Evolutionary conservation across 2,329 filamentous ascomycete species (phyloP).

Genomic region (Phialophora tarda): DNA sequence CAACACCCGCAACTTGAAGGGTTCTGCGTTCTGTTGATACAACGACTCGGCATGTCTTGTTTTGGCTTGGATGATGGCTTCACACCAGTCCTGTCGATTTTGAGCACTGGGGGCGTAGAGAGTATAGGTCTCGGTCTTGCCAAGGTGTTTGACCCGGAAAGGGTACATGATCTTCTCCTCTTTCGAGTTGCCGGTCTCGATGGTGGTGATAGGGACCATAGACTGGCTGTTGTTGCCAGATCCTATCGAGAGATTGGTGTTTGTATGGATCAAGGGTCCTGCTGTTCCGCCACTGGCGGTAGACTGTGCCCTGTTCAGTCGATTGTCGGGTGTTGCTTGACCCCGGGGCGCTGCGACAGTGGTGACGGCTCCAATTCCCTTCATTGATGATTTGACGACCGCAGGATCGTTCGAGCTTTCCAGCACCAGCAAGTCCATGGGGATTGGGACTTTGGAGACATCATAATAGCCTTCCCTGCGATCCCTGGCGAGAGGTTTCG

Average conservation of each 20-base stretch:
- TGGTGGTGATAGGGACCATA: slow-evolving; percentile 53
- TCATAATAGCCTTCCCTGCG: slow-evolving; percentile 84
- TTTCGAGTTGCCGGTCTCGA: slow-evolving; percentile 59
- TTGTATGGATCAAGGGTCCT: slow-evolving; percentile 65
- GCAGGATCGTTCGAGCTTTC: slow-evolving; percentile 93
- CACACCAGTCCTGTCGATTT: slow-evolving; percentile 85
- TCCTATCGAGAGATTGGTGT: slow-evolving; percentile 69
- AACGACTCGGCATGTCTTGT: slow-evolving; percentile 88
- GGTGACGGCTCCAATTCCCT: slow-evolving; percentile 71
- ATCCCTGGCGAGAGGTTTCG: slow-evolving; percentile 69
- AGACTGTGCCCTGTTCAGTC: slow-evolving; percentile 58
- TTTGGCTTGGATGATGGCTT: slow-evolving; percentile 93
- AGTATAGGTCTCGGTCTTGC: slow-evolving; percentile 84
- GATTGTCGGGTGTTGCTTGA: slow-evolving; percentile 52
- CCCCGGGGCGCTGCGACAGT: slow-evolving; percentile 57
- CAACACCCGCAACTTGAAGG: slow-evolving; percentile 88
- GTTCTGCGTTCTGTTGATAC: slow-evolving; percentile 91
- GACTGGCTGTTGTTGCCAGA: slow-evolving; percentile 60
- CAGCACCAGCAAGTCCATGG: slow-evolving; percentile 91
- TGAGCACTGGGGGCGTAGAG: slow-evolving; percentile 80
- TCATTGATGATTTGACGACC: slow-evolving; percentile 75
- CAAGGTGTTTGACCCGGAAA: slow-evolving; percentile 93
- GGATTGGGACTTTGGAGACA: slow-evolving; percentile 91
- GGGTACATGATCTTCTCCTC: slow-evolving; percentile 89
- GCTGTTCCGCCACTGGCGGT: slow-evolving; percentile 53